Conservation (phyloP, 208 protist species). For the Novymonas esmeraldas region DNA sequence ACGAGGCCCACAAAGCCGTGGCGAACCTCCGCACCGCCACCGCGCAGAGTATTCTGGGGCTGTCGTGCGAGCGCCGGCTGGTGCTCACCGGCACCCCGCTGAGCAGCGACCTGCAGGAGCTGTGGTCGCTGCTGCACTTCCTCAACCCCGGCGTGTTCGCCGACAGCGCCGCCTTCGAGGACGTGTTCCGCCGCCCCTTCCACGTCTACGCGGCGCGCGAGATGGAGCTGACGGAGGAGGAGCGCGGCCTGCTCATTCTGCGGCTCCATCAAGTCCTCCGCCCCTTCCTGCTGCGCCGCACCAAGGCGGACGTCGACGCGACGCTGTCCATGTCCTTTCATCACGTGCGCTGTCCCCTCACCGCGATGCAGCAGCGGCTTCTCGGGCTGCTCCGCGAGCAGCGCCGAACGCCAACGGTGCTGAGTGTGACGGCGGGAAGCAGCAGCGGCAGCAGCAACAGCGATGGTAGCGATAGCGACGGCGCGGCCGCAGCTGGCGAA, state of each 20-base stretch:
- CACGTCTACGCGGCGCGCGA: conserved; percentile 45
- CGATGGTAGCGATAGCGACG: neutral
- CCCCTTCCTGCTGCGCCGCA: conserved; percentile 96
- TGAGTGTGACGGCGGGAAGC: neutral
- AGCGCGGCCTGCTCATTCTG: conserved; percentile 64
- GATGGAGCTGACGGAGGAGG: conserved; percentile 59
- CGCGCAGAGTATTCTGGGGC: conserved; percentile 32
- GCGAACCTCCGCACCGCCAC: conserved; percentile 56
- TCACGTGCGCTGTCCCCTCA: conserved; percentile 48
- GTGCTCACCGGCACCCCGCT: conserved; percentile 97
- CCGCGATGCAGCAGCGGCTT: conserved; percentile 51
- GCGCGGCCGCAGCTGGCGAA: neutral
- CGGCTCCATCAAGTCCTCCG: conserved; percentile 93
- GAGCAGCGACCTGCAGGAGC: conserved; percentile 98
- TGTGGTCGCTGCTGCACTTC: conserved; percentile 99
- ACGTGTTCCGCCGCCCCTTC: conserved; percentile 83
- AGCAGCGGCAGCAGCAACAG: neutral
- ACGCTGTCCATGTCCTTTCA: conserved; percentile 91
- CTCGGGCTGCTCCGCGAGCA: conserved; percentile 64
- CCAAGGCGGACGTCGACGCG: conserved; percentile 95
- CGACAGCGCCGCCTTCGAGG: conserved; percentile 93
- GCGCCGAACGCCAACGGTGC: conserved; percentile 30
- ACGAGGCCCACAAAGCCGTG: conserved; percentile 85
- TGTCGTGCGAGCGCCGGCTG: conserved; percentile 62
- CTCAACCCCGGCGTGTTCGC: conserved; percentile 95